Percentiles rank a stretch among this genome's conserved stretches.
These are phyloP conservation scores for Dryadomyces quercus-mongolicae DNA, from an alignment of 2,329 filamentous ascomycete species.

Conservation along the genomic window DNA sequence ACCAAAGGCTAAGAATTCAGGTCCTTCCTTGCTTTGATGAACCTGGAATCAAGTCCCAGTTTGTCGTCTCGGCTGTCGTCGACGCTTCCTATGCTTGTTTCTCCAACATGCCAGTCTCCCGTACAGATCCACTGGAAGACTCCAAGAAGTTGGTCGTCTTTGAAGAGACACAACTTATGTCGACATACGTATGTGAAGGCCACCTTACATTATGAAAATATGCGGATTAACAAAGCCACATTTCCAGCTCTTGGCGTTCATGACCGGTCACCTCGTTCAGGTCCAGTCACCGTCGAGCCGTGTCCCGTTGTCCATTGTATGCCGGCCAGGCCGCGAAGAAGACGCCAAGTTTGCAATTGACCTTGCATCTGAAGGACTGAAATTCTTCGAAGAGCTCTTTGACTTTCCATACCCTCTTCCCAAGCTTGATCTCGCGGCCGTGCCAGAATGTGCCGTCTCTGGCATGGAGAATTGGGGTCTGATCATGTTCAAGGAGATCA, in stretches of 20 bases:
- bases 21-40: neutral
- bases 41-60: neutral
- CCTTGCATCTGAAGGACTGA: neutral
- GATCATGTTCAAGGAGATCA: neutral
- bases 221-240: neutral
- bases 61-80: neutral
- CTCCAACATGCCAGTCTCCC: neutral
- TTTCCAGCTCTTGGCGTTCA: neutral
- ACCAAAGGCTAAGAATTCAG: neutral
- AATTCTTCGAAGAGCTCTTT: neutral
- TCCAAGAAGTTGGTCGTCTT: neutral
- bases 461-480: neutral
- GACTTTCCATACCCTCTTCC: neutral
- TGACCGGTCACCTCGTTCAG: neutral
- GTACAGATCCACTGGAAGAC: neutral
- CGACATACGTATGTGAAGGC: neutral
- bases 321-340: neutral
- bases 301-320: neutral
- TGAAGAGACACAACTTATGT: neutral
- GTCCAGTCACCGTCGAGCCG: neutral
- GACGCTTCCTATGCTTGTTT: neutral
- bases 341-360: neutral
- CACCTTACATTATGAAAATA: neutral
- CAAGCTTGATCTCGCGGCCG: neutral
- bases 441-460: neutral